Conservation (phyloP, 805 yeast genomes). For the Wickerhamomyces alni region DNA sequence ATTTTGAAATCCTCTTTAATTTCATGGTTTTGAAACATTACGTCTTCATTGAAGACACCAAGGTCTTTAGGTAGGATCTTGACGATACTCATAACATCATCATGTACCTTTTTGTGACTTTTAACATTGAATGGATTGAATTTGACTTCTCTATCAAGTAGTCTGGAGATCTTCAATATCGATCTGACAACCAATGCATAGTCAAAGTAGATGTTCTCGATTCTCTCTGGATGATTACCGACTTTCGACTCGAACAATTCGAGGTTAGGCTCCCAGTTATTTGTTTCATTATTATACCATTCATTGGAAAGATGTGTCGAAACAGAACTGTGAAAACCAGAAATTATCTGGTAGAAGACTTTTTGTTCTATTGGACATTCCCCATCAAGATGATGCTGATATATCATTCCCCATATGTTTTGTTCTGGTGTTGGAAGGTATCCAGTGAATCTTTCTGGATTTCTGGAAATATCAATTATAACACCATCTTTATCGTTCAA, state of each 20-base stretch:
- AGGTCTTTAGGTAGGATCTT: constrained; percentile 18
- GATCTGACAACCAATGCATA: constrained; percentile 85
- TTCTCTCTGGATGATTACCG: constrained; percentile 81
- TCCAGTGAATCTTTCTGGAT: constrained; percentile 96
- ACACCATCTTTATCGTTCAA: constrained; percentile 67
- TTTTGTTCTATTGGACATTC: constrained; percentile 78
- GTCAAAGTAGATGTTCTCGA: constrained; percentile 86
- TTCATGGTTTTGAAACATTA: constrained; percentile 41
- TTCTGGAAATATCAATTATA: constrained; percentile 76
- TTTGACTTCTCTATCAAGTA: constrained; percentile 39
- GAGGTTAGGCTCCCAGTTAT: constrained; percentile 79
- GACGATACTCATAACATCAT: constrained; percentile 29
- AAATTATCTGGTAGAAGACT: constrained; percentile 76
- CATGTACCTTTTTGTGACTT: constrained; percentile 40
- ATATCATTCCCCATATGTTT: constrained; percentile 90
- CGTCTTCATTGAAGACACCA: constrained; percentile 43
- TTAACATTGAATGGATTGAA: constrained; percentile 37
- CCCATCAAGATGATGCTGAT: constrained; percentile 58
- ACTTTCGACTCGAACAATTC: constrained; percentile 82
- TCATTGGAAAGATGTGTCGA: constrained; percentile 91
- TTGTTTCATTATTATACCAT: constrained; percentile 62
- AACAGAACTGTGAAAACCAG: constrained; percentile 94
- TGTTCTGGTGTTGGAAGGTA: constrained; percentile 90
- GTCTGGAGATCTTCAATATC: constrained; percentile 57
- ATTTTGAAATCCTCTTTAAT: constrained; percentile 82